Percentiles rank a stretch among this genome's conserved stretches.
Evolutionary conservation across 345 rosid genomes (phyloP).

Genomic region (Hirschfeldia incana): DNA sequence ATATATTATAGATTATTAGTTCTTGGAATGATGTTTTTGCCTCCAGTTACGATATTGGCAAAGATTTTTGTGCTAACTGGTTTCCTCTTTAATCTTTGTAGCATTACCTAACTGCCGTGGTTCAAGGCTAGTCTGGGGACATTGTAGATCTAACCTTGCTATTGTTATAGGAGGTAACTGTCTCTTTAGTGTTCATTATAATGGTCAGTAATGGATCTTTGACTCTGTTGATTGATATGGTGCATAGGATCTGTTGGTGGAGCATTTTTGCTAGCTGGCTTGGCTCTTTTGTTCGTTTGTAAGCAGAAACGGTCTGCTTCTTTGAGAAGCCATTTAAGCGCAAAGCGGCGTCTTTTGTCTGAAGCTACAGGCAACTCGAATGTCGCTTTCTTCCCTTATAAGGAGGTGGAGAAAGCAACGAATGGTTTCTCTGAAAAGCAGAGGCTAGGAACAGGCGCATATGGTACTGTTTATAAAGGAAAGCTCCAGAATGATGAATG

Average conservation of each 20-base stretch:
- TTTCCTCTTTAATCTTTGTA: neutral
- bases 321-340: slow-evolving; percentile 52
- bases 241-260: slow-evolving; percentile 60
- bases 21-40: neutral
- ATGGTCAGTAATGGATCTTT: slow-evolving; percentile 6
- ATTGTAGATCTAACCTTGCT: slow-evolving; percentile 47
- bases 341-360: slow-evolving; percentile 69
- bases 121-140: slow-evolving; percentile 36
- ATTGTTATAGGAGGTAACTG: slow-evolving; percentile 69
- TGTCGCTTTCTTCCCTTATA: slow-evolving; percentile 63
- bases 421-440: slow-evolving; percentile 67
- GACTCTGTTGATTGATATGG: slow-evolving; percentile 14
- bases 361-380: slow-evolving; percentile 81
- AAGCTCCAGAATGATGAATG: slow-evolving; percentile 61
- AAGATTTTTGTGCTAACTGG: slow-evolving; percentile 16
- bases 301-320: slow-evolving; percentile 44
- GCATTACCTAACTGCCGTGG: slow-evolving; percentile 29
- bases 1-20: neutral
- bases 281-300: slow-evolving; percentile 52
- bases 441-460: slow-evolving; percentile 87
- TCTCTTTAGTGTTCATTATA: neutral
- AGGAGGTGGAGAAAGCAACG: slow-evolving; percentile 82
- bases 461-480: slow-evolving; percentile 90
- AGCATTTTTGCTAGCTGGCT: slow-evolving; percentile 47
- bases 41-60: neutral